A percentile compares a stretch with the other conserved stretches of the same genome.
Conservation (phyloP, 2,329 filamentous ascomycete genomes). For the Hymenoscyphus occultus region DNA sequence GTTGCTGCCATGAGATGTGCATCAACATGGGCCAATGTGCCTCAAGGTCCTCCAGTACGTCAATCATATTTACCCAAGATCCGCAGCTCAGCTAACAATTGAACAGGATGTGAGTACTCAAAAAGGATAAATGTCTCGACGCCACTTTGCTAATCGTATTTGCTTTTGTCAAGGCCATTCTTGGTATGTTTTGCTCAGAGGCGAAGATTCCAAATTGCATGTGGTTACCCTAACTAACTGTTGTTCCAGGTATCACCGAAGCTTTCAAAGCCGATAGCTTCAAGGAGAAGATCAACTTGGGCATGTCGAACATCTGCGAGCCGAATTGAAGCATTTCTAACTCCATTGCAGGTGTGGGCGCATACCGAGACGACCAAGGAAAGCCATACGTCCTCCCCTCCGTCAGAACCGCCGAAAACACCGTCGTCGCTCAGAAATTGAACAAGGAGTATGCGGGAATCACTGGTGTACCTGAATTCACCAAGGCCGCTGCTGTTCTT, state of each 20-base stretch:
- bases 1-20: conserved; percentile 31
- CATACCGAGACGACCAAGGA: conserved; percentile 96
- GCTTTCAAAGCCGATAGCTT: conserved; percentile 97
- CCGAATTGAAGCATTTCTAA: conserved; percentile 19
- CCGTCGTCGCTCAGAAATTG: conserved; percentile 70
- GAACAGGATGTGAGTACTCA: conserved; percentile 38
- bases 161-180: conserved; percentile 60
- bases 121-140: conserved; percentile 33
- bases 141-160: conserved; percentile 31
- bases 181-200: conserved; percentile 53
- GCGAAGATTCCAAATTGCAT: conserved; percentile 18
- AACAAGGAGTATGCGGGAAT: conserved; percentile 99
- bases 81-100: conserved; percentile 21
- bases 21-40: conserved; percentile 87
- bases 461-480: conserved; percentile 92
- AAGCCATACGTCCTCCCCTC: conserved; percentile 98
- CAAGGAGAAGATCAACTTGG: conserved; percentile 95
- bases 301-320: conserved; percentile 45
- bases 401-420: conserved; percentile 83
- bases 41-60: conserved; percentile 90
- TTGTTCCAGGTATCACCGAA: conserved; percentile 76
- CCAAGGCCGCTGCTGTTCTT: conserved; percentile 83
- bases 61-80: conserved; percentile 12
- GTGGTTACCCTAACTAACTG: conserved; percentile 28
- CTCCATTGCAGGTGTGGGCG: conserved; percentile 72